Conservation (phyloP, 2,329 filamentous ascomycete genomes). For the Penicillium sp. region DNA sequence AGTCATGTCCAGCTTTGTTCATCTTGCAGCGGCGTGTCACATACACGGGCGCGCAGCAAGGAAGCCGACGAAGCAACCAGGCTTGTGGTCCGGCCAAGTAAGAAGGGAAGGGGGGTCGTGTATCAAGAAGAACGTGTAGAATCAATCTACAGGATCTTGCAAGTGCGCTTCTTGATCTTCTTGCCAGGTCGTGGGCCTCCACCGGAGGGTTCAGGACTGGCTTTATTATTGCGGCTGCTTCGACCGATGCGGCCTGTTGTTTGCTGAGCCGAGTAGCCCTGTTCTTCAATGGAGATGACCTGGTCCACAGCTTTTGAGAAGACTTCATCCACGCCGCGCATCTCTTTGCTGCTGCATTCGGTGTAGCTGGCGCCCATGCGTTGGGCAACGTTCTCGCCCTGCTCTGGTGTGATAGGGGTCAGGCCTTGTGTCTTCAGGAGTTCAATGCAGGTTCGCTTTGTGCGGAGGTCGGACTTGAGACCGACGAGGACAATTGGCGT, state of each 20-base stretch:
- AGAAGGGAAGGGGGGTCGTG: conserved; percentile 14
- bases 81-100: conserved; percentile 30
- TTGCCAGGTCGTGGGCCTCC: conserved; percentile 42
- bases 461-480: conserved; percentile 93
- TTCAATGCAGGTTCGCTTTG: conserved; percentile 96
- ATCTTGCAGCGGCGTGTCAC: conserved; percentile 25
- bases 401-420: conserved; percentile 88
- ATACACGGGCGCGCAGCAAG: conserved; percentile 23
- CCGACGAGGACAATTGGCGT: conserved; percentile 94
- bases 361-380: conserved; percentile 96
- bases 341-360: conserved; percentile 96
- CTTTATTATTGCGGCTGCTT: conserved; percentile 19
- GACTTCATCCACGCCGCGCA: conserved; percentile 93
- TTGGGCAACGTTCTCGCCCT: conserved; percentile 82
- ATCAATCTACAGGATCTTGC: conserved; percentile 68
- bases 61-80: conserved; percentile 39
- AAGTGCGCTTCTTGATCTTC: conserved; percentile 84
- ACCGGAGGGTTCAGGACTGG: conserved; percentile 34
- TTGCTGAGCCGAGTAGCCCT: conserved; percentile 42
- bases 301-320: conserved; percentile 90
- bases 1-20: conserved; percentile 28
- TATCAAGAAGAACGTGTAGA: conserved; percentile 14
- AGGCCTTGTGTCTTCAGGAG: conserved; percentile 97
- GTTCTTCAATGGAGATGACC: conserved; percentile 80
- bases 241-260: conserved; percentile 2